A percentile compares a stretch with the other conserved stretches of the same genome.
Evolutionary conservation across 148 eudicot species (phyloP).

Genomic region (Fallopia convolvulus): DNA sequence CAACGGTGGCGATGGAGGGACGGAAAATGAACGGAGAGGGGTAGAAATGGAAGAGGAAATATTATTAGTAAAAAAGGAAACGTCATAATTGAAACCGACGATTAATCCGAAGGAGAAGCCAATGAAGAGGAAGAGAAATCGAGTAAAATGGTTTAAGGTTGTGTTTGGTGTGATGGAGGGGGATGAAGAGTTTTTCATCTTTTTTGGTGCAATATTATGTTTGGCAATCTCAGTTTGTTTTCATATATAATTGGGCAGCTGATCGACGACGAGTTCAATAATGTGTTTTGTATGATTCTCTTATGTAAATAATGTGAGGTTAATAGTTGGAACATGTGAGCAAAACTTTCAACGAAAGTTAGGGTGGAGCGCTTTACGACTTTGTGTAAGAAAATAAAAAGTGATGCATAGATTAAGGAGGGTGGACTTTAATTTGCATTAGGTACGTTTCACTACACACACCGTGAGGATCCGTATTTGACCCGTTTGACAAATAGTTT

Average conservation of each 20-base stretch:
- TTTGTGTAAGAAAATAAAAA: not conserved
- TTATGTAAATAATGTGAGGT: not conserved
- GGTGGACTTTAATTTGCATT: not conserved
- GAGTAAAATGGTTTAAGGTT: not conserved
- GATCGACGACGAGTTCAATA: not conserved
- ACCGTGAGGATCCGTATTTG: not conserved
- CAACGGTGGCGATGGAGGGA: not conserved
- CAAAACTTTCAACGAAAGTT: not conserved
- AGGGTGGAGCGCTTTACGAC: not conserved
- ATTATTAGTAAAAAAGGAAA: not conserved
- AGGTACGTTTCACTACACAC: not conserved
- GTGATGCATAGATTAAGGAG: not conserved
- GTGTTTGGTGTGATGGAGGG: not conserved
- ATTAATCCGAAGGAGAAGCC: conserved; percentile 5
- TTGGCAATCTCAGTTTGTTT: not conserved
- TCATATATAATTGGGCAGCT: not conserved
- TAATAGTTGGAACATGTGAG: not conserved
- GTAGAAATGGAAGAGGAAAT: not conserved
- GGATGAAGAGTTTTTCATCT: not conserved
- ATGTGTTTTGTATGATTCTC: not conserved
- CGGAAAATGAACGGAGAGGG: not conserved
- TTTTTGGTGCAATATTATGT: not conserved
- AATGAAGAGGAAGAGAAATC: not conserved
- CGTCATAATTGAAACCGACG: not conserved
- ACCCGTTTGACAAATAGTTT: not conserved